These are phyloP conservation scores for Dentipellis sp. DNA, from an alignment of 768 basidiomycete genomes.

Conservation along the genomic window DNA sequence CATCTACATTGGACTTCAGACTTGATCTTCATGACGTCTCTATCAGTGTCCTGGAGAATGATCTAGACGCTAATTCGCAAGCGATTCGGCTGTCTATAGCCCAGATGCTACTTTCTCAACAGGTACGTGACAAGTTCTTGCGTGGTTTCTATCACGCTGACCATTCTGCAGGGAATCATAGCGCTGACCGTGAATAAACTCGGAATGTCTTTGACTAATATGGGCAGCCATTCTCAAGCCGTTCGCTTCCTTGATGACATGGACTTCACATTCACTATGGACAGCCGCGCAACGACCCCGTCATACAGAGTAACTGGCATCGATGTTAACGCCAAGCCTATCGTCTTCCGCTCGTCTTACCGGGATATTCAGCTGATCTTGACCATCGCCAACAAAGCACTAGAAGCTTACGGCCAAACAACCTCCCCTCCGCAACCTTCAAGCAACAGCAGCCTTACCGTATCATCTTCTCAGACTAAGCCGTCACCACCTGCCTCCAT, in stretches of 20 bases:
- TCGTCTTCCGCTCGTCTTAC: slow-evolving; percentile 92
- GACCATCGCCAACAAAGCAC: slow-evolving; percentile 77
- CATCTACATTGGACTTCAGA: slow-evolving; percentile 48
- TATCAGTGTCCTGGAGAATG: slow-evolving; percentile 80
- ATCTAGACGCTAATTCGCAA: slow-evolving; percentile 67
- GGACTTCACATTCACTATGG: slow-evolving; percentile 79
- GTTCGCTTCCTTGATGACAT: slow-evolving; percentile 92
- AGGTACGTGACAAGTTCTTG: slow-evolving; percentile 40
- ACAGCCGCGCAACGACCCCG: slow-evolving; percentile 62
- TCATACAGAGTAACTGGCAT: slow-evolving; percentile 72
- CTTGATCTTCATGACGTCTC: slow-evolving; percentile 88
- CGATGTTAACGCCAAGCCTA: slow-evolving; percentile 70
- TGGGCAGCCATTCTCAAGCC: slow-evolving; percentile 75
- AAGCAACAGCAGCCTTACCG: too few species aligned
- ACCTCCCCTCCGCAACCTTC: slow-evolving; percentile 15
- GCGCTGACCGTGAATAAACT: slow-evolving; percentile 73
- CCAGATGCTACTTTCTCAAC: slow-evolving; percentile 83
- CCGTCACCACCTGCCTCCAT: too few species aligned
- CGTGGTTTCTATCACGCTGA: background rate
- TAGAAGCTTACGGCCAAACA: slow-evolving; percentile 55
- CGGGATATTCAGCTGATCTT: slow-evolving; percentile 88
- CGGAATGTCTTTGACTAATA: slow-evolving; percentile 89
- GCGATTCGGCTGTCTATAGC: slow-evolving; percentile 81
- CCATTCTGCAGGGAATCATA: slow-evolving; percentile 50
- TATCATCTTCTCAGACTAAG: too few species aligned